Percentiles rank a stretch among this genome's conserved stretches.
Conservation (phyloP, 768 basidiomycete genomes). For the Trametes gibbosa region DNA sequence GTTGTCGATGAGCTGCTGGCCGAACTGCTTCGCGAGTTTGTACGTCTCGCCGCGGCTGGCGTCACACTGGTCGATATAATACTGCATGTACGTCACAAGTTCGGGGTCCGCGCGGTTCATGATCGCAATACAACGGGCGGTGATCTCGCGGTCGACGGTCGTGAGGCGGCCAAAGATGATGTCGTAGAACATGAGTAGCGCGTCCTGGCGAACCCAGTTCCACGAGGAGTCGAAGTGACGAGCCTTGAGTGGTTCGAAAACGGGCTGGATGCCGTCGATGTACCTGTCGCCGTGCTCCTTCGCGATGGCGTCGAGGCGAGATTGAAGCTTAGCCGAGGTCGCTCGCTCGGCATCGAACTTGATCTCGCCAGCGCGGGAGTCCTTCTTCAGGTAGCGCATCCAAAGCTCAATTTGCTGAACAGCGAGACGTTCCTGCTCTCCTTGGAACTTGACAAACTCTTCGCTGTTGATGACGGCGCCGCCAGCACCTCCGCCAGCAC, state of each 20-base stretch:
- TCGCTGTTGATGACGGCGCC: constrained; percentile 96
- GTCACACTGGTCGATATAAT: constrained; percentile 83
- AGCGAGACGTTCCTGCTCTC: constrained; percentile 89
- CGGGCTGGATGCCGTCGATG: constrained; percentile 91
- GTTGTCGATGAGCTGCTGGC: constrained; percentile 93
- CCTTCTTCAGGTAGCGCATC: constrained; percentile 94
- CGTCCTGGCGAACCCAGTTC: constrained; percentile 99
- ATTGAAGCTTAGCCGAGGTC: constrained; percentile 67
- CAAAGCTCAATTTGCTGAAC: constrained; percentile 93
- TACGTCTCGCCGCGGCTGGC: constrained; percentile 86
- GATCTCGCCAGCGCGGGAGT: constrained; percentile 90
- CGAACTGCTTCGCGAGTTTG: constrained; percentile 94
- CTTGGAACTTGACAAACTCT: constrained; percentile 95
- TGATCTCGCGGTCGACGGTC: constrained; percentile 94
- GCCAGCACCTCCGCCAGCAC: constrained; percentile 57
- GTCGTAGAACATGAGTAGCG: constrained; percentile 95
- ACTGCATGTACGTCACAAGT: constrained; percentile 93
- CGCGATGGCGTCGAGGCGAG: constrained; percentile 82
- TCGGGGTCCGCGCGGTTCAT: constrained; percentile 97
- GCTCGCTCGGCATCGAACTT: constrained; percentile 86
- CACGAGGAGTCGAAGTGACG: constrained; percentile 98
- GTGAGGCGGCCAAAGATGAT: constrained; percentile 95
- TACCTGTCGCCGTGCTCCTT: constrained; percentile 93
- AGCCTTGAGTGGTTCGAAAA: constrained; percentile 93
- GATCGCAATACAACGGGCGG: constrained; percentile 94